Evolutionary conservation across 1,284 basidiomycete genomes (phyloP), one percentile per base, ranked within the genome.

Genomic region (Tausonia pullulans): DNA sequence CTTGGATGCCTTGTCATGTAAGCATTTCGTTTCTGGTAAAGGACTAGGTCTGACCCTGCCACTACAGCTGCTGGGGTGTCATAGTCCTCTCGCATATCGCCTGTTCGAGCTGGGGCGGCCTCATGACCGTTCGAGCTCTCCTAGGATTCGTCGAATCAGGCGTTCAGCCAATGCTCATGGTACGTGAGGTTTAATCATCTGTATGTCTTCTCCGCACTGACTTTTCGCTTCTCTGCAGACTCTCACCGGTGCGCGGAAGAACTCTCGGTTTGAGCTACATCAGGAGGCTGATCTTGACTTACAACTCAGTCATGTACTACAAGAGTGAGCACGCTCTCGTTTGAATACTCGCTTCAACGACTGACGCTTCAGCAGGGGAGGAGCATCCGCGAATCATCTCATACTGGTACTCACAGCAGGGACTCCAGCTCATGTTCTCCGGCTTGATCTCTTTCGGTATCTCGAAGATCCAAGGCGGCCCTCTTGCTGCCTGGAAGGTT

Each of bases 101-200:
- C 0, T 69, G 69, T 60, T 66, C 59, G 41, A 68, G 61, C 53
- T 73, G 67, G 46, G 55, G 66, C 0, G 62, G 62, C 3, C 66
- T 71, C 5, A 71, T 73, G 68, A 68, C 67, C 9, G 68, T 70
- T 43, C 67, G 72, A 48, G 69, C 69, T 68, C 65, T 71, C 49
- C 67, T 73, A 40, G 72, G 70, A 16, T 44, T 72, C 43, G 69
- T 71, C 64, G 72, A 73, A 55, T 65, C 65, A 43, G 69, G 61
- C 11, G 70, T 69, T 54, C 67, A 67, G 44, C 64, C 67, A 3
- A 63, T 58, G 4, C 58, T 69, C 4, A 66, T 66, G 44, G 60
- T 65, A 27, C 63, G 67, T 27, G 27, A 27, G 27, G 27, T 27
- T 27, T 27, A 27, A 27, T 27, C 27, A 27, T 27, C 2, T 27